Evolutionary conservation across 441 rosid species (phyloP).

Genomic region (Kokia cookei): DNA sequence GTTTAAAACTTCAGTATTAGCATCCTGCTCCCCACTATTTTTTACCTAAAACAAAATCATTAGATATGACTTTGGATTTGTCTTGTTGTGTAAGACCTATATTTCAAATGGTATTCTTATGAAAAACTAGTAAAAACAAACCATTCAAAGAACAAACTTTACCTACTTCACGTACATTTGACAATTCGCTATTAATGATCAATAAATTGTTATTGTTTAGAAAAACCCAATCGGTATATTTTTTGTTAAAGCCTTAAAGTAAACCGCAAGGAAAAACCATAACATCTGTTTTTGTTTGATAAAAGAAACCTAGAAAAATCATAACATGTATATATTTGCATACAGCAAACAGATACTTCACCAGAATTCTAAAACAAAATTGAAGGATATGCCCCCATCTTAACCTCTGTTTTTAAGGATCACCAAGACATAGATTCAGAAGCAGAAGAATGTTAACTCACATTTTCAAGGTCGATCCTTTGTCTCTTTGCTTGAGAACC

Average conservation of each 20-base stretch:
- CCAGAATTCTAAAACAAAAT: not conserved
- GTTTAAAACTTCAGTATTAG: slow-evolving; percentile 9
- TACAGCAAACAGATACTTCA: not conserved
- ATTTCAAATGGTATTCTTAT: not conserved
- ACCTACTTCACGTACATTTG: not conserved
- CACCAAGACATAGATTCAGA: not conserved
- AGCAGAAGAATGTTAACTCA: slow-evolving; percentile 21
- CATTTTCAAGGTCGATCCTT: slow-evolving; percentile 31
- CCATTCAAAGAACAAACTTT: not conserved
- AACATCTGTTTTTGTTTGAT: not conserved
- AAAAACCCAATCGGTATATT: not conserved
- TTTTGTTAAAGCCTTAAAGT: not conserved
- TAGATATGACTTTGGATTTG: not conserved
- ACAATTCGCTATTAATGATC: not conserved
- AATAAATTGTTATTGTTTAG: not conserved
- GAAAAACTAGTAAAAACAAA: not conserved
- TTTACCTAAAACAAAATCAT: slow-evolving; percentile 29
- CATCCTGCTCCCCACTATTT: slow-evolving; percentile 28
- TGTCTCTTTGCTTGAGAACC: slow-evolving; percentile 54
- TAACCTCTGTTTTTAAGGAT: not conserved
- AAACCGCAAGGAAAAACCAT: not conserved
- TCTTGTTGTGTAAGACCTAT: not conserved
- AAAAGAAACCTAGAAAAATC: not conserved
- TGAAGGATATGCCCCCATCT: not conserved
- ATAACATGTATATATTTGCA: not conserved